Conservation (phyloP, 2,329 filamentous ascomycete species). For the Trichoderma gracile region DNA sequence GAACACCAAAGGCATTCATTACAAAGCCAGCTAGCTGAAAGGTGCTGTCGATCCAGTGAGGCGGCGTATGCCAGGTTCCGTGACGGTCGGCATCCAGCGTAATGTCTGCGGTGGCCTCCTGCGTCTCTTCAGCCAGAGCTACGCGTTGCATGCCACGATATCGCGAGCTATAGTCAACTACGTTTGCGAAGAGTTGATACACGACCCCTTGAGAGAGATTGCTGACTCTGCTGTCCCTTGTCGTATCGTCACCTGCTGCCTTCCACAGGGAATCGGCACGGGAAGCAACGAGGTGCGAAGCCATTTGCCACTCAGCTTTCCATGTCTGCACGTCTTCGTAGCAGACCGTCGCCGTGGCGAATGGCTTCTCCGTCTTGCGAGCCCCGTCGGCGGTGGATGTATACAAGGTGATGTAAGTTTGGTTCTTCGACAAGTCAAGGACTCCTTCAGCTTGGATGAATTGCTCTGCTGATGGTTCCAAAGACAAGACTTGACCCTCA, state of each 20-base stretch:
- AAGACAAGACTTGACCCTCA: background rate
- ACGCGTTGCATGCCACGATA: background rate
- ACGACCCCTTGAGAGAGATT: background rate
- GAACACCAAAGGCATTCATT: conserved; percentile 46
- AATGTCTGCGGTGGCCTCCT: background rate
- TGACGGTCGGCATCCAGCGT: background rate
- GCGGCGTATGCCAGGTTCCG: conserved; percentile 30
- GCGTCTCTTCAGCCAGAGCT: background rate
- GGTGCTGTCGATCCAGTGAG: conserved; percentile 59
- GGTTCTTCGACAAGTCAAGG: background rate
- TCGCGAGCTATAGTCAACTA: background rate
- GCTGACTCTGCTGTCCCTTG: background rate
- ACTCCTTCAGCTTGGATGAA: background rate
- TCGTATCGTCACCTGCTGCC: background rate
- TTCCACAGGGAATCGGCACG: background rate
- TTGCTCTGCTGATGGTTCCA: background rate
- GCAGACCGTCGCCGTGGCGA: background rate
- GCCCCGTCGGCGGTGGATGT: background rate
- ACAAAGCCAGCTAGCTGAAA: conserved; percentile 43
- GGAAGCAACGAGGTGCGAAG: background rate
- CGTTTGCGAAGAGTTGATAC: background rate
- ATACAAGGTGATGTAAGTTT: background rate
- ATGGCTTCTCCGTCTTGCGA: background rate
- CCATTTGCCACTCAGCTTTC: background rate
- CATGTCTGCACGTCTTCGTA: background rate